phyloP scores from a whole-genome alignment of 805 yeast species.

The Kuraishia hungarica region DNA sequence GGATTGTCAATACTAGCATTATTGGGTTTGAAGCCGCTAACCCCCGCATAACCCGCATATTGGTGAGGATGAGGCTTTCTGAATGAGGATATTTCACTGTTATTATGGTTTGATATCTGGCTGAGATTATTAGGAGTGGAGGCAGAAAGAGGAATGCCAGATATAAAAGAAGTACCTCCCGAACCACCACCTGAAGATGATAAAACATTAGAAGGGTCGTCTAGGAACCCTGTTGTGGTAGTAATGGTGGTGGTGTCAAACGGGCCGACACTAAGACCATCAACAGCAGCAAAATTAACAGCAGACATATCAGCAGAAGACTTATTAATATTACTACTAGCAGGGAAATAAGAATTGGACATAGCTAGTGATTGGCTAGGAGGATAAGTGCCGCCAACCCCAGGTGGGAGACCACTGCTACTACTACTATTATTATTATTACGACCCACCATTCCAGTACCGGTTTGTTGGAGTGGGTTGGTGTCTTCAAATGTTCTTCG shows the following conservation, averaged over 20 bases:
- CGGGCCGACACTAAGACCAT: not conserved
- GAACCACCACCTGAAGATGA: not conserved
- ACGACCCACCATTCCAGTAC: too few relatives aligned
- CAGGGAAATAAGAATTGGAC: not conserved
- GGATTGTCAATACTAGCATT: not conserved
- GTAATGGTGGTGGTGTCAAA: not conserved
- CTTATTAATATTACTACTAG: not conserved
- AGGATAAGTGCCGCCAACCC: too few relatives aligned
- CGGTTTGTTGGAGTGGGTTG: too few relatives aligned
- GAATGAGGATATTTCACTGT: not conserved
- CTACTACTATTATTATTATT: too few relatives aligned
- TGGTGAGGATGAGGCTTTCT: not conserved
- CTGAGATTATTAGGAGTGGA: not conserved
- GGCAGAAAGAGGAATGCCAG: not conserved
- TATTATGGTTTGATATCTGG: not conserved
- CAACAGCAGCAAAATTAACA: not conserved
- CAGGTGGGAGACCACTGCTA: too few relatives aligned
- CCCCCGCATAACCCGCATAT: not conserved
- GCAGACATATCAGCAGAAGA: not conserved
- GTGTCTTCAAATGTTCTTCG: too few relatives aligned
- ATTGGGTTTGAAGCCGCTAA: not conserved
- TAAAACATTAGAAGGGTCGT: too few relatives aligned
- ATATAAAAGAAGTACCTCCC: not conserved
- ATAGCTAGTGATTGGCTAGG: not conserved
- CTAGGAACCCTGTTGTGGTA: not conserved